Evolutionary conservation across 495 filamentous ascomycete species (phyloP), one percentile per base, ranked within the genome.

Genomic region (Penicillium cinerascens): DNA sequence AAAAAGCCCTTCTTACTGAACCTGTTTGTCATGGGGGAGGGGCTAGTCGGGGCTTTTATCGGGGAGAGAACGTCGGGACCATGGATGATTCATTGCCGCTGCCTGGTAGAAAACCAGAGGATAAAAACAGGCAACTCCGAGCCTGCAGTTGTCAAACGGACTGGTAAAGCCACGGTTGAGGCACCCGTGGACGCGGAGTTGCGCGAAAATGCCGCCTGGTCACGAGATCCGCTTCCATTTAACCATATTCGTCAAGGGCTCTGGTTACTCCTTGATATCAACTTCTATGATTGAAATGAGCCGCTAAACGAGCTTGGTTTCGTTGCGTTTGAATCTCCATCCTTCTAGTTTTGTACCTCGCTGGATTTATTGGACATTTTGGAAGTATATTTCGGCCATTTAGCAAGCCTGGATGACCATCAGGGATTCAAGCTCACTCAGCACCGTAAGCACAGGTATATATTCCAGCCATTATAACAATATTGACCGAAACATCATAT

Each of bases 1-100:
- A 83, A 83, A 51, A 80, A 78, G 23, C 52, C 61, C 55, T 54
- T 74, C 77, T 55, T 70, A 66, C 35, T 65, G 46, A 23, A 49
- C 44, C 35, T 51, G 48, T 44, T 36, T n/a, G n/a, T n/a, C 58
- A 71, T 69, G 21, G 56, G 40, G n/a, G n/a, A n/a, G n/a, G 16
- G 47, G 26, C 47, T 58, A 49, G 54, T 61, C 55, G 33, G 55
- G 58, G 41, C 40, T 52, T 51, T 42, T 44, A 60, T 21, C 17
- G n/a, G 42, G 50, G 23, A 33, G 37, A 18, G 36, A 6, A 7
- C 21, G 39, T 20, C 17, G 52, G 16, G 29, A 18, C 52, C 48
- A 42, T 9, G n/a, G 49, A 56, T 48, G 2, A 42, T 44, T 48
- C 52, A 52, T 56, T n/a, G 36, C 23, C 49, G 44, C n/a, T 55